These are phyloP conservation scores for Quercus agrifolia DNA, from an alignment of 306 rosid species.

Conservation along the genomic window DNA sequence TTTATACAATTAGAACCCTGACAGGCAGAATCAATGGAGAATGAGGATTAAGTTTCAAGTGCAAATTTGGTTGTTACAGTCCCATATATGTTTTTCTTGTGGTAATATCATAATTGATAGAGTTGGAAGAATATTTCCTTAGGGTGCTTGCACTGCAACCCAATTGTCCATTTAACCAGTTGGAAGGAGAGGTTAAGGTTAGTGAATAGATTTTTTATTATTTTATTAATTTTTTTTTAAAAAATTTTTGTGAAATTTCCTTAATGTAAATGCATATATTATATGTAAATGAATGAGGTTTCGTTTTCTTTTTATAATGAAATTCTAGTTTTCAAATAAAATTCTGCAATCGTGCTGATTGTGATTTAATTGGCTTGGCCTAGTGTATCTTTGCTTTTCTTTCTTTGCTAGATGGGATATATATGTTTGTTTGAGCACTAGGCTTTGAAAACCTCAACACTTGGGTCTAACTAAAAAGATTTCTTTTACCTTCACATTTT, in stretches of 20 bases:
- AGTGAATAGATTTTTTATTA: constrained; percentile 23
- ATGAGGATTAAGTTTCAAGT: background rate
- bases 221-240: background rate
- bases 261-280: constrained; percentile 40
- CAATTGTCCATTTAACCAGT: constrained; percentile 27
- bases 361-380: constrained; percentile 11
- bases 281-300: constrained; percentile 39
- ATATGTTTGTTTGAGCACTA: background rate
- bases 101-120: constrained; percentile 18
- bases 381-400: background rate
- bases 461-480: too few species aligned
- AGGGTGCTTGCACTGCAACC: constrained; percentile 23
- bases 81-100: constrained; percentile 25
- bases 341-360: constrained; percentile 13
- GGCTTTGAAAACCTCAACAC: too few species aligned
- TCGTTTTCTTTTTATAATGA: constrained; percentile 23
- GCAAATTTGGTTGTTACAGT: constrained; percentile 7
- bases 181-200: constrained; percentile 30
- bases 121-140: constrained; percentile 16
- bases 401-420: background rate
- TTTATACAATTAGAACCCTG: constrained; percentile 13
- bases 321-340: constrained; percentile 15
- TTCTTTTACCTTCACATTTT: too few species aligned
- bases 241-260: constrained; percentile 15
- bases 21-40: background rate